Evolutionary conservation across 2,329 filamentous ascomycete genomes (phyloP).

Genomic region (Botryotinia calthae): DNA sequence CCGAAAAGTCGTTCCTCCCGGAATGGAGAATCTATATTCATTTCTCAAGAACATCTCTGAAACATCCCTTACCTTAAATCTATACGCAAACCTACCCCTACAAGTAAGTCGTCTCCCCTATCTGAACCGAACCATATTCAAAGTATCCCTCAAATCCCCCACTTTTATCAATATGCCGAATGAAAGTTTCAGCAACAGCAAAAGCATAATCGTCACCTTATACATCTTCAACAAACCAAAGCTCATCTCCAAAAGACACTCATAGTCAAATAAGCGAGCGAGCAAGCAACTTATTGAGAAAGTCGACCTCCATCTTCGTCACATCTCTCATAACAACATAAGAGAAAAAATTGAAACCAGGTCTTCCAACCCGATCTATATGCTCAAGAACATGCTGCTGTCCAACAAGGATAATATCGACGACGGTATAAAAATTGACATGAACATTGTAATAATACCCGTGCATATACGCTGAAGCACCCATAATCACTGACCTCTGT

Average conservation of each 20-base stretch:
- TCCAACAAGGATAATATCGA: background rate
- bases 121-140: too few relatives aligned
- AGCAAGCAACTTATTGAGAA: background rate
- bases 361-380: background rate
- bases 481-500: background rate
- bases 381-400: background rate
- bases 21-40: too few relatives aligned
- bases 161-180: background rate
- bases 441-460: background rate
- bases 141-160: background rate
- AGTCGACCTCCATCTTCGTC: background rate
- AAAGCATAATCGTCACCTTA: background rate
- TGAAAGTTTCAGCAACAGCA: background rate
- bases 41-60: too few relatives aligned
- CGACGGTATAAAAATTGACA: background rate
- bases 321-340: background rate
- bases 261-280: background rate
- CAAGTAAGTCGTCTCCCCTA: too few relatives aligned
- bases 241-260: background rate
- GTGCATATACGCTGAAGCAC: background rate
- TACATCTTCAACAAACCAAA: fast-evolving
- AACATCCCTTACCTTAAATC: too few relatives aligned
- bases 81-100: too few relatives aligned
- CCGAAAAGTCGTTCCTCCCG: background rate
- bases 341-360: background rate